A percentile compares a stretch with the other conserved stretches of the same genome.
These are phyloP conservation scores for Byssothecium circinans DNA, from an alignment of 2,329 filamentous ascomycete genomes.

Conservation along the genomic window DNA sequence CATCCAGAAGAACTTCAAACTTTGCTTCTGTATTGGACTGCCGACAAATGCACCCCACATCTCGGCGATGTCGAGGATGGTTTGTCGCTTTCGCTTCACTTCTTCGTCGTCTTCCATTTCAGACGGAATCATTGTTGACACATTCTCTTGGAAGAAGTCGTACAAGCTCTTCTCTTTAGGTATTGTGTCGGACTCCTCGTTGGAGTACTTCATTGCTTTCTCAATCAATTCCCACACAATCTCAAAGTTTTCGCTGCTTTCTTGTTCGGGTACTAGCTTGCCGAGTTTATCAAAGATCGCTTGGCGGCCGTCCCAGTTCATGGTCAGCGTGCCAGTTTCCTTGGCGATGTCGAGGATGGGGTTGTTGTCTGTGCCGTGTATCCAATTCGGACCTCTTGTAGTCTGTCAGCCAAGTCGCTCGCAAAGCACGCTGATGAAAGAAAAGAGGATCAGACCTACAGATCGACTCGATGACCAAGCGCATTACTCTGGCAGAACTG, in stretches of 20 bases:
- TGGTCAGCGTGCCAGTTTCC: constrained; percentile 58
- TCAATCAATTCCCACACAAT: constrained; percentile 70
- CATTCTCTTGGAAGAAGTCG: constrained; percentile 58
- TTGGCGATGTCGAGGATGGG: constrained; percentile 69
- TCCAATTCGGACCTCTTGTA: constrained; percentile 73
- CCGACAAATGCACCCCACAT: constrained; percentile 74
- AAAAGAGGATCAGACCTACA: constrained; percentile 48
- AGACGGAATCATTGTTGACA: constrained; percentile 46
- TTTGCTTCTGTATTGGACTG: constrained; percentile 64
- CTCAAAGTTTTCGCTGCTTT: constrained; percentile 46
- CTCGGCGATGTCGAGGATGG: constrained; percentile 57
- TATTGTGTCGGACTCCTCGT: constrained; percentile 58
- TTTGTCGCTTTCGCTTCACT: constrained; percentile 53
- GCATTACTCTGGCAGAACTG: constrained; percentile 55
- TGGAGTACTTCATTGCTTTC: constrained; percentile 68
- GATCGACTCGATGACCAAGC: constrained; percentile 56
- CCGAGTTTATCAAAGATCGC: constrained; percentile 62
- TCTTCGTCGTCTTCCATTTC: constrained; percentile 35
- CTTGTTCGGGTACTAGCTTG: constrained; percentile 48
- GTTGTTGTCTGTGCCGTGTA: constrained; percentile 72
- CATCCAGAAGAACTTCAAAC: constrained; percentile 75
- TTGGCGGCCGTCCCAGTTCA: constrained; percentile 58
- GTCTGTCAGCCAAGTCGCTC: not conserved
- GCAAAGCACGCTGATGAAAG: not conserved
- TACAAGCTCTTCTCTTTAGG: constrained; percentile 56